These are phyloP conservation scores for Suillus spraguei DNA, from an alignment of 768 basidiomycete species.

Conservation along the genomic window DNA sequence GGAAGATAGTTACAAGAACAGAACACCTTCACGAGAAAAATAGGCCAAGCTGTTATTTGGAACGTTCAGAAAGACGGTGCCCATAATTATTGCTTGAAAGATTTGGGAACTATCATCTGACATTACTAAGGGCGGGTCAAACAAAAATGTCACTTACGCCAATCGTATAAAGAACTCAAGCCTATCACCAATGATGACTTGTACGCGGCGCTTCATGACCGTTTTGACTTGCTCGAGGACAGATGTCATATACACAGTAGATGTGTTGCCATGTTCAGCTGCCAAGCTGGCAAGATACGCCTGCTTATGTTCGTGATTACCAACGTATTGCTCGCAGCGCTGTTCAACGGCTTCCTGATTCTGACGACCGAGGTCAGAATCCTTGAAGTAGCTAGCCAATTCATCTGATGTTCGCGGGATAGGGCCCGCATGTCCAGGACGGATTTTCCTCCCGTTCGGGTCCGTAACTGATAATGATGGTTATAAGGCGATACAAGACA, in stretches of 20 bases:
- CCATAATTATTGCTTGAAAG: constrained; percentile 32
- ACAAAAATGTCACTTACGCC: neutral
- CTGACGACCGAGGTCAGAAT: constrained; percentile 38
- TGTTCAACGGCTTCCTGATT: constrained; percentile 52
- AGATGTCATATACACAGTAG: constrained; percentile 52
- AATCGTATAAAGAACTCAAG: neutral
- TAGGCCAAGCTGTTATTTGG: constrained; percentile 36
- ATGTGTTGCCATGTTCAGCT: constrained; percentile 48
- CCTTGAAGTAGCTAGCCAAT: constrained; percentile 51
- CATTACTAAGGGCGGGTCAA: neutral
- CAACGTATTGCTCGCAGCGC: constrained; percentile 50
- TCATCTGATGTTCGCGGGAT: constrained; percentile 53
- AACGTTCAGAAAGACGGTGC: constrained; percentile 47
- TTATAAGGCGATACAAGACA: neutral
- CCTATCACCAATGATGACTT: constrained; percentile 42
- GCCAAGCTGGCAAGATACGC: constrained; percentile 52
- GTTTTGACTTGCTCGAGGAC: constrained; percentile 48
- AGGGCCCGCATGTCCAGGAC: constrained; percentile 25
- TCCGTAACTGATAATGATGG: constrained; percentile 48
- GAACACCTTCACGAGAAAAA: constrained; percentile 69
- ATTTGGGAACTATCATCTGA: constrained; percentile 39
- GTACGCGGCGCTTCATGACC: constrained; percentile 48
- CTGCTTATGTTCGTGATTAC: constrained; percentile 41
- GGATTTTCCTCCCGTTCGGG: constrained; percentile 57
- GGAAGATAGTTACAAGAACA: constrained; percentile 65